A percentile compares a stretch with the other conserved stretches of the same genome.
These are phyloP conservation scores for Globisporangium canariense DNA, from an alignment of 352 stramenopile species.

Conservation along the genomic window DNA sequence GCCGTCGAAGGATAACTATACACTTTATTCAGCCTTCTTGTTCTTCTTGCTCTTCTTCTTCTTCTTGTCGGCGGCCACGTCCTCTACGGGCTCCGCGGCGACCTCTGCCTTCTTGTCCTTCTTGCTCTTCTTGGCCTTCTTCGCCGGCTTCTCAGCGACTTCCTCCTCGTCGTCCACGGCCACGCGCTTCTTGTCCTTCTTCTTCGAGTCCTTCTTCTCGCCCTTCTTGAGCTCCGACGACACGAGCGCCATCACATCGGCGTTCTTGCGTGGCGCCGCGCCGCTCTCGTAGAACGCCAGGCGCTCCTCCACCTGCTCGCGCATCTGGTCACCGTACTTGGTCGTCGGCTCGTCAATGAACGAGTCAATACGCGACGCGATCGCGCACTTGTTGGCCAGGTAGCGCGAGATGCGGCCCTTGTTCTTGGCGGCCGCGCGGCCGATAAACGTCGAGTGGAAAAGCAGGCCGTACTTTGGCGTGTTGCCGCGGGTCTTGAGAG, in stretches of 20 bases:
- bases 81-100: slow-evolving; percentile 16
- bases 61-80: slow-evolving; percentile 52
- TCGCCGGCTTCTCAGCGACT: slow-evolving; percentile 62
- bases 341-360: slow-evolving; percentile 96
- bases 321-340: slow-evolving; percentile 98
- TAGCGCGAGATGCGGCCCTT: slow-evolving; percentile 99
- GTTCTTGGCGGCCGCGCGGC: slow-evolving; percentile 98
- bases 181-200: slow-evolving; percentile 82
- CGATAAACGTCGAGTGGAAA: slow-evolving; percentile 99
- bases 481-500: slow-evolving; percentile 99
- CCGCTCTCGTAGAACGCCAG: slow-evolving; percentile 99
- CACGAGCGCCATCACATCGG: slow-evolving; percentile 98
- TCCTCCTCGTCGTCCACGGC: slow-evolving; percentile 54
- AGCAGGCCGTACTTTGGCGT: slow-evolving; percentile 99
- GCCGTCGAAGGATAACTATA: slow-evolving; percentile 33
- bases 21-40: slow-evolving; percentile 73
- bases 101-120: slow-evolving; percentile 46
- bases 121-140: slow-evolving; percentile 84
- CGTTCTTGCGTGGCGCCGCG: slow-evolving; percentile 96
- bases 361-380: slow-evolving; percentile 99
- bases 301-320: slow-evolving; percentile 99
- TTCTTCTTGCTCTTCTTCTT: slow-evolving; percentile 80
- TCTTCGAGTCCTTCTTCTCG: slow-evolving; percentile 72
- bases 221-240: slow-evolving; percentile 84
- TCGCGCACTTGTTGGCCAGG: slow-evolving; percentile 99